Percentiles rank a stretch among this genome's conserved stretches.
These are phyloP conservation scores for Carallia brachiata DNA, from an alignment of 345 rosid species.

Conservation along the genomic window DNA sequence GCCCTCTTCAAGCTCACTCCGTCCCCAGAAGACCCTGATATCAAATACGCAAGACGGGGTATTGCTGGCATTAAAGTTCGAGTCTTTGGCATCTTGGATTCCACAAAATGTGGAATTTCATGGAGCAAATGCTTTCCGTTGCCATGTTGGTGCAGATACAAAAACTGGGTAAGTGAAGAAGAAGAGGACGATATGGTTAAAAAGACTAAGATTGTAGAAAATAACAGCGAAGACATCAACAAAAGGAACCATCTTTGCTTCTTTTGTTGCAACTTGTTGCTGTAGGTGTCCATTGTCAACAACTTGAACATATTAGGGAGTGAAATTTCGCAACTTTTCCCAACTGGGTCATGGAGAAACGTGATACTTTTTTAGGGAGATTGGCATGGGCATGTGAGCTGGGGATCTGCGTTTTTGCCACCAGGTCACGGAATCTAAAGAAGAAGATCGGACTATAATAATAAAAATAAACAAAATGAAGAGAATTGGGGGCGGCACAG, in stretches of 20 bases:
- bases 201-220: constrained; percentile 44
- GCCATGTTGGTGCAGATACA: constrained; percentile 16
- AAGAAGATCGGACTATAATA: not conserved
- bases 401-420: not conserved
- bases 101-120: constrained; percentile 45
- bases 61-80: constrained; percentile 24
- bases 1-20: constrained; percentile 69
- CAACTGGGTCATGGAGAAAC: not conserved
- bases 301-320: not conserved
- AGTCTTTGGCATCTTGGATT: constrained; percentile 37
- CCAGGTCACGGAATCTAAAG: not conserved
- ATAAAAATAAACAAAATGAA: too few relatives aligned
- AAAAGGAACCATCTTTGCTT: constrained; percentile 50
- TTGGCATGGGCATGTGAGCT: not conserved
- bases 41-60: constrained; percentile 69
- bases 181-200: constrained; percentile 30
- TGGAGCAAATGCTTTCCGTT: not conserved
- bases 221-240: constrained; percentile 33
- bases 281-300: constrained; percentile 11
- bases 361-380: not conserved
- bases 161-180: constrained; percentile 21
- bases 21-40: constrained; percentile 81
- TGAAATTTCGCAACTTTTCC: not conserved
- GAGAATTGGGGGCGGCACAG: not conserved
- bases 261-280: constrained; percentile 26